Conservation (phyloP, 2,329 filamentous ascomycete species). For the Rutstroemia sydowiana region DNA sequence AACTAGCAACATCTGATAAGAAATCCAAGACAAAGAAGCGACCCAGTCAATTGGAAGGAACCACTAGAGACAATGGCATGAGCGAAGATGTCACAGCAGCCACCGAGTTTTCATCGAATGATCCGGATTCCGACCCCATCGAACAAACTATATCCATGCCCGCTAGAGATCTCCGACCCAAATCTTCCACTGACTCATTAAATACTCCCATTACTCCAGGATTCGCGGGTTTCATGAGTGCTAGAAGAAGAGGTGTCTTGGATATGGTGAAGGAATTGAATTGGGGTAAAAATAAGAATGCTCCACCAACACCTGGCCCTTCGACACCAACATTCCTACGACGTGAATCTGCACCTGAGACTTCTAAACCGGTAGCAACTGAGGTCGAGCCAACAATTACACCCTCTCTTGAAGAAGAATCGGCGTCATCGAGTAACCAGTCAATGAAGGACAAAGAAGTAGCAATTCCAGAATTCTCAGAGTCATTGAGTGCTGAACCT, state of each 20-base stretch:
- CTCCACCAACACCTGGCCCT: not conserved
- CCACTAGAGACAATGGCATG: not conserved
- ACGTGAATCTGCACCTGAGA: constrained; percentile 4
- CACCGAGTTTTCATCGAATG: not conserved
- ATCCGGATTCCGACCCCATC: not conserved
- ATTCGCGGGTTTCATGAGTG: constrained; percentile 2
- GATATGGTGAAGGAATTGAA: constrained; percentile 9
- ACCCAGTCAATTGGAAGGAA: constrained; percentile 1
- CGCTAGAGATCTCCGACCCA: not conserved
- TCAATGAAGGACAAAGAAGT: constrained; percentile 28
- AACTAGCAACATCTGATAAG: not conserved
- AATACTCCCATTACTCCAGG: constrained; percentile 4
- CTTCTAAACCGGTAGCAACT: not conserved
- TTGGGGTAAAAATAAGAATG: constrained; percentile 9
- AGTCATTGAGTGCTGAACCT: not conserved
- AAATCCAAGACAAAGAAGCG: constrained; percentile 13
- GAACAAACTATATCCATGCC: constrained; percentile 5
- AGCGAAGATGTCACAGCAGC: not conserved
- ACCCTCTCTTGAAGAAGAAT: not conserved
- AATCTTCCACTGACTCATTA: not conserved
- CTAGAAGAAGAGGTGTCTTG: constrained; percentile 6
- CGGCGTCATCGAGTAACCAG: constrained; percentile 28
- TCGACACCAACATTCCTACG: not conserved
- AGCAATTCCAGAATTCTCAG: not conserved
- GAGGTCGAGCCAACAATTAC: not conserved